Evolutionary conservation across 768 basidiomycete species (phyloP), one percentile per base, ranked within the genome.

Genomic region (Collybiopsis confluens): DNA sequence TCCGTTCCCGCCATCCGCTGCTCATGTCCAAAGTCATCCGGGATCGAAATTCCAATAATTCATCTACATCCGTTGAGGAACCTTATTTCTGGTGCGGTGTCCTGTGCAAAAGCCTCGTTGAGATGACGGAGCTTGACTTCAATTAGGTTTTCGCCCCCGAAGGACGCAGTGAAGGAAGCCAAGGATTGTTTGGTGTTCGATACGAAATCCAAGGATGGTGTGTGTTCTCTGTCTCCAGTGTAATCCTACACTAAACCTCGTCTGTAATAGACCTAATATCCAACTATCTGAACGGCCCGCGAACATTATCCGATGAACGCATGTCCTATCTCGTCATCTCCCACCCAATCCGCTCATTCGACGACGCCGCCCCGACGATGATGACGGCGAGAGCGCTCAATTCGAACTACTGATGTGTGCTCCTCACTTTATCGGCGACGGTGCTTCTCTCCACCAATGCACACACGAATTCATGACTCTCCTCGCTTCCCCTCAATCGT

Each of bases 391-490:
- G 1, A 58, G 56, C 13, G 33, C 27, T 44, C 10, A 44, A 8
- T 66, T 59, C 50, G 58, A 86, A 57, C 61, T 86, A 43, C 70
- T 84, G 60, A 77, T 87, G 59, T 79, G 78, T 55, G 79, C 81
- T 1, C 77, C 82, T 35, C 86, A 88, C 61, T 86, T 81, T 62
- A 70, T 85, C 36, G 85, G 85, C 21, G 86, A 88, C 56, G 85
- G 85, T 24, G 83, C 84, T 70, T 80, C 83, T 0, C 67, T 86
- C 8, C 85, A 86, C 61, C 72, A 77, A 53, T 80, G 80, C 33
- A 81, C 82, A 38, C 83, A 85, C 63, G 85, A 86, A 55, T 74
- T 88, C 45, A 76, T 87, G 55, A 65, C 67, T 16, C 63, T 54
- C 60, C 79, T 59, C 70, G 70, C 36, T 4, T 68, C 64, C 16